Base-by-base conservation (phyloP, 345 rosid genomes). In the rapeseed (Brassica napus) region DNA sequence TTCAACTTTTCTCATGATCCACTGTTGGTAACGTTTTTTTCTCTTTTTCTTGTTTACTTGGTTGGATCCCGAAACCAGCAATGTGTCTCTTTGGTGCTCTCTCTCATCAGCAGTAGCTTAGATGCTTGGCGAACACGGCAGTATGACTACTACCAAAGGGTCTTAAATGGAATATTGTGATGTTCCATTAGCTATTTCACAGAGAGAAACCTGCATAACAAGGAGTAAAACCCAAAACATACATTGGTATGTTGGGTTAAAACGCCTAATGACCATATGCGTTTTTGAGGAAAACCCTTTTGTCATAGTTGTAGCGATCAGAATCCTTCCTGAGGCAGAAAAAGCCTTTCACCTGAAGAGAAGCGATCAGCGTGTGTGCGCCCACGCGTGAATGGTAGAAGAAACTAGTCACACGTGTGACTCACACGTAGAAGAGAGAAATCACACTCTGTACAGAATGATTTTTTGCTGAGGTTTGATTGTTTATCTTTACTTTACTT, bases 81-180 rank as follows among this genome's bases (percentile, higher is more conserved):
- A 89, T 96, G 98, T 59, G 99, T 96, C 57, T 96, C 99, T 32
- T 86, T 90, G 92, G 98, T 96, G 84, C 97, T 96, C 12, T 91
- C 98, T 72, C 91, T 96, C 69, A 96, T 96, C 86, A 89, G 99
- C 83, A 93, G 94, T 86, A 96, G 98, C 85, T 82, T 96, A 86
- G 99, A 96, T 88, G 99, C 99, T 18, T 96, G 99, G 99, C 86
- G 99, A 77, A 93, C 98, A 16, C 87, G 99, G 54, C 99, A 96
- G 42, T 96, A 96, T 65, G 99, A 96, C 82, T 96, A 96, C 82
- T 96, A 96, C 82, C 99, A 96, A 82, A 88, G 89, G 78, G 98
- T 96, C 52, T 83, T 96, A 83, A 96, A 96, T 84, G 99, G 99
- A 74, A 96, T 96, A 78, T 83, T 96, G 84, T 93, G 92, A 92